phyloP scores from a whole-genome alignment of 2,329 filamentous ascomycete species.

The Calonectria montana region DNA sequence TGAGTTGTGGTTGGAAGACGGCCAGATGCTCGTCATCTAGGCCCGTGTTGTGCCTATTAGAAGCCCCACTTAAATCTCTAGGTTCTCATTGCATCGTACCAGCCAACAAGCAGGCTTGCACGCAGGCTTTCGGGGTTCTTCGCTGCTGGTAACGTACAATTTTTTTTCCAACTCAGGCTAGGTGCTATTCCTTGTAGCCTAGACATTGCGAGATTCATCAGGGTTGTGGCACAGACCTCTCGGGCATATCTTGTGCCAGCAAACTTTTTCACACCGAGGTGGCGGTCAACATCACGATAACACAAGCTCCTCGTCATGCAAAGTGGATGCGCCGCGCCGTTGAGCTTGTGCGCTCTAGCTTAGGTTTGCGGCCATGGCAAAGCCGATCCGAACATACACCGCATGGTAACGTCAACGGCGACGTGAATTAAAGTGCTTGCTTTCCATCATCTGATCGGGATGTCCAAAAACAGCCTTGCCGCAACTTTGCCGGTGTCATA shows the following conservation, averaged over 20 bases:
- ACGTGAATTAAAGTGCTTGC: constrained; percentile 8
- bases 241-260: not conserved
- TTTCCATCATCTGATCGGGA: not conserved
- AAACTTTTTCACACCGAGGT: not conserved
- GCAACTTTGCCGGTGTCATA: not conserved
- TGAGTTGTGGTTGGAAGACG: constrained; percentile 32
- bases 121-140: constrained; percentile 2
- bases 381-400: constrained; percentile 3
- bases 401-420: constrained; percentile 15
- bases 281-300: constrained; percentile 6
- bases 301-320: constrained; percentile 7
- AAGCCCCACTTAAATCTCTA: constrained; percentile 31
- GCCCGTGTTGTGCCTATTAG: constrained; percentile 27
- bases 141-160: not conserved
- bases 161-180: not conserved
- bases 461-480: constrained; percentile 1
- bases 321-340: not conserved
- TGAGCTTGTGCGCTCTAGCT: constrained; percentile 14
- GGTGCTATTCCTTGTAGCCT: constrained; percentile 5
- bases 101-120: not conserved
- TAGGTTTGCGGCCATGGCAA: constrained; percentile 15
- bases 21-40: constrained; percentile 28
- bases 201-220: constrained; percentile 4
- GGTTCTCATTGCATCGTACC: constrained; percentile 29
- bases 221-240: constrained; percentile 4